These are phyloP conservation scores for Avena insularis DNA, from an alignment of 176 grass and related monocot species.

Conservation along the genomic window DNA sequence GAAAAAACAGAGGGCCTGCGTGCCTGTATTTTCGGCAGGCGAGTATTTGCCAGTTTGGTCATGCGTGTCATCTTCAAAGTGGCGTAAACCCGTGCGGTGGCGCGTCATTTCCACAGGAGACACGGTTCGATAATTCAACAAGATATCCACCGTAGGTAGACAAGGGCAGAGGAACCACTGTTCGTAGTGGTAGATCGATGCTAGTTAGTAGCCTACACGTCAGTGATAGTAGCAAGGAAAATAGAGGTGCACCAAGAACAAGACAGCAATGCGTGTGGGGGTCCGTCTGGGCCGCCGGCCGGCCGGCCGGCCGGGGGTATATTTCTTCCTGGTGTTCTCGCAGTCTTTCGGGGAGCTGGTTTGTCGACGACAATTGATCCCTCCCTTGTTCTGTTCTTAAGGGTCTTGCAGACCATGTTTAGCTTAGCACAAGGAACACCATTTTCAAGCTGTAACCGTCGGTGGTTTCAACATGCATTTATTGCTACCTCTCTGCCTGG, in stretches of 20 bases:
- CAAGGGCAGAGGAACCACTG: neutral
- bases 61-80: neutral
- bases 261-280: constrained; percentile 5
- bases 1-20: neutral
- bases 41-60: neutral
- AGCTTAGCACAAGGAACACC: neutral
- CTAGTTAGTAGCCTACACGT: constrained; percentile 12
- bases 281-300: neutral
- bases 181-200: neutral
- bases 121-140: neutral
- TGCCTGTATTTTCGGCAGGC: neutral
- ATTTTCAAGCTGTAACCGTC: constrained; percentile 24
- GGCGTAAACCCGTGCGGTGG: neutral
- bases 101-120: constrained; percentile 2
- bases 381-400: neutral
- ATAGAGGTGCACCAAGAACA: neutral
- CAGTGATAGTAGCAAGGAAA: neutral
- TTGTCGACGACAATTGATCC: neutral
- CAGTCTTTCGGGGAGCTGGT: neutral
- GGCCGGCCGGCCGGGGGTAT: neutral
- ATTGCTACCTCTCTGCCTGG: neutral
- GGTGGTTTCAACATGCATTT: neutral
- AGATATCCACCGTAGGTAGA: constrained; percentile 1
- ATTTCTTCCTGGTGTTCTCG: neutral
- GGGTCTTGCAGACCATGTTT: neutral